Conservation (phyloP, 768 basidiomycete genomes). For the Hemileccinum rubropunctum region DNA sequence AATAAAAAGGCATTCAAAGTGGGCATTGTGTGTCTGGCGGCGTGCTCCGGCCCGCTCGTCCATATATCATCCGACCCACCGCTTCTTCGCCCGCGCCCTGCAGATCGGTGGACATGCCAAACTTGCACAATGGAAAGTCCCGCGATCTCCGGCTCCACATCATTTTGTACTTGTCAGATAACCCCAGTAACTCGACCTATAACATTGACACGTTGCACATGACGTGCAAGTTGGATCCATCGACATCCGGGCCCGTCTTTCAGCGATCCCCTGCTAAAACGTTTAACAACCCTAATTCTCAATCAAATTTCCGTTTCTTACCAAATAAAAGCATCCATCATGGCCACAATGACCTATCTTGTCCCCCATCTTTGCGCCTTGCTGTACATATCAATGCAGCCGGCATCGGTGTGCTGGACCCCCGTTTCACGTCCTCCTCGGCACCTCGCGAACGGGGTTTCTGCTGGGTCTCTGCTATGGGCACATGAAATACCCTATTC, state of each 20-base stretch:
- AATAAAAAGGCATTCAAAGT: too few species aligned
- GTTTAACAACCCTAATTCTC: constrained; percentile 32
- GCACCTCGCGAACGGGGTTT: constrained; percentile 20
- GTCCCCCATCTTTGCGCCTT: constrained; percentile 2
- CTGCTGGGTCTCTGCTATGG: constrained; percentile 7
- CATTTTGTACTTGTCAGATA: constrained; percentile 16
- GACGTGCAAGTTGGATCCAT: not conserved
- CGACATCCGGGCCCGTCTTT: constrained; percentile 13
- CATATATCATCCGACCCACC: constrained; percentile 11
- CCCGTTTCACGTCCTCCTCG: constrained; percentile 25
- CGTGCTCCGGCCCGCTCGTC: constrained; percentile 6
- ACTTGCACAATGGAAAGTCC: constrained; percentile 15
- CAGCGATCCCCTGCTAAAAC: constrained; percentile 26
- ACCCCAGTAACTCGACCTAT: not conserved
- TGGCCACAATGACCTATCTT: constrained; percentile 15
- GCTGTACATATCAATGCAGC: constrained; percentile 1
- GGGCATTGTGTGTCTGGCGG: not conserved
- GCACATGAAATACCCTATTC: constrained; percentile 14
- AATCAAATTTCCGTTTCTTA: constrained; percentile 25
- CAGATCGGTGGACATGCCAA: constrained; percentile 21
- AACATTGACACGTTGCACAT: constrained; percentile 1
- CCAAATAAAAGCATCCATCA: constrained; percentile 6
- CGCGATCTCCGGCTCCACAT: constrained; percentile 16
- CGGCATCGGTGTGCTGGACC: not conserved
- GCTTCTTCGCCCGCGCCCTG: constrained; percentile 17